Conservation (phyloP, 192 early-diverging fungal genomes). For the Funneliformis geosporum region DNA sequence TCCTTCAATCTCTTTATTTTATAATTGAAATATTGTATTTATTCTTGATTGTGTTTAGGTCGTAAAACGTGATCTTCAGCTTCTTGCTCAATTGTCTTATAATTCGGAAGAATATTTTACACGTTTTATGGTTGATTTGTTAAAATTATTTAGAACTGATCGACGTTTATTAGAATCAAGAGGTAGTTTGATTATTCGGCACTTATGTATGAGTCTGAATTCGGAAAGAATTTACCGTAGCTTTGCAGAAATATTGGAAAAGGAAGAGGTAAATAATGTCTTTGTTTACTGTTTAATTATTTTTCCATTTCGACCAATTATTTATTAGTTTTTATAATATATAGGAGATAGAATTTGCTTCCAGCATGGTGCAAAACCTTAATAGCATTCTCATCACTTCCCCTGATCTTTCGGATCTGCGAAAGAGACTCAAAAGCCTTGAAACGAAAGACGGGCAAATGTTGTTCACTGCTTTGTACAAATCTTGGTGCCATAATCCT, state of each 20-base stretch:
- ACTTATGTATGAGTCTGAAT: slow-evolving; percentile 87
- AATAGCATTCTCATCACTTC: slow-evolving; percentile 96
- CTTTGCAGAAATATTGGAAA: slow-evolving; percentile 85
- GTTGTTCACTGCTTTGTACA: slow-evolving; percentile 85
- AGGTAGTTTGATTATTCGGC: slow-evolving; percentile 90
- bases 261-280: slow-evolving; percentile 64
- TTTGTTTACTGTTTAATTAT: background rate
- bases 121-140: slow-evolving; percentile 86
- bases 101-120: slow-evolving; percentile 84
- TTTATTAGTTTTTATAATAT: slow-evolving; percentile 2
- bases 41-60: slow-evolving; percentile 49
- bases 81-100: slow-evolving; percentile 93
- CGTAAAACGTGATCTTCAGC: slow-evolving; percentile 86
- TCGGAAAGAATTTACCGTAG: slow-evolving; percentile 89
- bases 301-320: background rate
- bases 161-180: slow-evolving; percentile 84
- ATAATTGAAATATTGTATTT: slow-evolving; percentile 12
- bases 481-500: slow-evolving; percentile 96
- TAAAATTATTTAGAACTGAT: slow-evolving; percentile 89
- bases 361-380: slow-evolving; percentile 96
- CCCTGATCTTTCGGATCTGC: slow-evolving; percentile 81
- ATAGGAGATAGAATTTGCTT: slow-evolving; percentile 90
- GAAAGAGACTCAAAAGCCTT: slow-evolving; percentile 77
- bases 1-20: background rate
- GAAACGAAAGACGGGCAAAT: slow-evolving; percentile 75